phyloP scores from a whole-genome alignment of 2,329 filamentous ascomycete genomes.

The Incumbomyces lentus region DNA sequence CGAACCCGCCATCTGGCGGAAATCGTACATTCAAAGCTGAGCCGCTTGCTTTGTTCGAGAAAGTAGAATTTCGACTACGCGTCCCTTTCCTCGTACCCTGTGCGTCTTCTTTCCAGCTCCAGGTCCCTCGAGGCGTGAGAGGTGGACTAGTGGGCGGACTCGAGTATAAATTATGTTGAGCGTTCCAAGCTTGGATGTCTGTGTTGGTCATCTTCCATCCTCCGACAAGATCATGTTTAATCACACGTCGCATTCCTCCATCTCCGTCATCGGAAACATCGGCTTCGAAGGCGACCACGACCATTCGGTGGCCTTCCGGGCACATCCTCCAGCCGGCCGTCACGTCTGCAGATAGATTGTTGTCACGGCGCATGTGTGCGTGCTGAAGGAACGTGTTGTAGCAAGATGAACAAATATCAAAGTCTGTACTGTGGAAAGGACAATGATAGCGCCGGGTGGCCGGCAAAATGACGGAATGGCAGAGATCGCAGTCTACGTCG shows the following conservation, averaged over 20 bases:
- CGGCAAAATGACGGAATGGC: constrained; percentile 60
- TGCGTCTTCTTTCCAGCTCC: constrained; percentile 19
- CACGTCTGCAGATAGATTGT: constrained; percentile 44
- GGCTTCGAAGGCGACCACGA: constrained; percentile 59
- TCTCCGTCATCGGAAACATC: constrained; percentile 40
- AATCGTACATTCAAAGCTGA: constrained; percentile 33
- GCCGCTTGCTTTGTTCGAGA: constrained; percentile 3
- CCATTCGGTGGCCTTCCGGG: constrained; percentile 71
- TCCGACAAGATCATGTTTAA: constrained; percentile 66
- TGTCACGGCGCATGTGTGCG: constrained; percentile 55
- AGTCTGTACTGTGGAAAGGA: constrained; percentile 47
- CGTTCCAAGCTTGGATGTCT: constrained; percentile 25
- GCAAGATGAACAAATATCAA: constrained; percentile 72
- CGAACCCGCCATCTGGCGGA: constrained; percentile 66
- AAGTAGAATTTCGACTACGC: constrained; percentile 7
- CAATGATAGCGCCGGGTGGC: constrained; percentile 68
- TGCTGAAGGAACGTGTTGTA: constrained; percentile 58
- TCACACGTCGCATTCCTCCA: constrained; percentile 55
- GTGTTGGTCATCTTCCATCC: constrained; percentile 59
- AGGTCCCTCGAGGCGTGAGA: constrained; percentile 12
- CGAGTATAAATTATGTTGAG: neutral
- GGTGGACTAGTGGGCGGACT: neutral
- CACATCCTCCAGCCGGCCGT: constrained; percentile 75
- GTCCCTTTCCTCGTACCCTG: constrained; percentile 10
- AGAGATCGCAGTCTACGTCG: constrained; percentile 68